phyloP scores from a whole-genome alignment of 371 early-diverging fungal genomes.

The Capillidium heterosporum region DNA sequence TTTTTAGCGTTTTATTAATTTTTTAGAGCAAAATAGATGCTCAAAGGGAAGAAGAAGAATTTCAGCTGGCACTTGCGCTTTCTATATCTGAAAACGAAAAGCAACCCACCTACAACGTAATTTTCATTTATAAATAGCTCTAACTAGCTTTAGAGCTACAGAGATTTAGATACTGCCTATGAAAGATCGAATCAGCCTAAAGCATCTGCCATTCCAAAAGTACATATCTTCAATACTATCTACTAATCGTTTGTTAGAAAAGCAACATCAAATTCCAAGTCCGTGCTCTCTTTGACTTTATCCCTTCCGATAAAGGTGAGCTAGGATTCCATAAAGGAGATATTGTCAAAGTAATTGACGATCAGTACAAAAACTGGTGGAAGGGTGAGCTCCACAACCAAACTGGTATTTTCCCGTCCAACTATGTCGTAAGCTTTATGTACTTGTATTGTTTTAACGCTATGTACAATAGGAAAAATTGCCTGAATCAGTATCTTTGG shows the following conservation, averaged over 20 bases:
- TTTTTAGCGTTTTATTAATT: slow-evolving; percentile 15
- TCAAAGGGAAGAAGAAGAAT: slow-evolving; percentile 61
- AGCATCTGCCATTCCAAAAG: background rate
- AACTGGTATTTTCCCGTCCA: slow-evolving; percentile 72
- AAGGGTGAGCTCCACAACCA: slow-evolving; percentile 54
- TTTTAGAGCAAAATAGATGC: slow-evolving; percentile 2
- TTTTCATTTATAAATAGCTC: background rate
- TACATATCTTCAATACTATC: background rate
- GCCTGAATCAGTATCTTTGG: slow-evolving; percentile 32
- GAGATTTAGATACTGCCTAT: background rate
- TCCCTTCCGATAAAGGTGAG: slow-evolving; percentile 64
- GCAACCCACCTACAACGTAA: slow-evolving; percentile 16
- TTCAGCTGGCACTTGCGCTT: slow-evolving; percentile 77
- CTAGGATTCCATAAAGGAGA: slow-evolving; percentile 61
- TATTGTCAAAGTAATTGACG: slow-evolving; percentile 60
- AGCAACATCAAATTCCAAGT: slow-evolving; percentile 24
- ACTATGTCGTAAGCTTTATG: slow-evolving; percentile 45
- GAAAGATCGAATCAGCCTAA: background rate
- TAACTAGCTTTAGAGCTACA: background rate
- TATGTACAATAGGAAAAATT: slow-evolving; percentile 21
- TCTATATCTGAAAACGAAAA: slow-evolving; percentile 59
- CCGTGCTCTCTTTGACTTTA: slow-evolving; percentile 69
- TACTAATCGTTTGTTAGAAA: slow-evolving; percentile 10
- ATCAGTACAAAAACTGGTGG: slow-evolving; percentile 84
- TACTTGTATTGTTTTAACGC: background rate